phyloP scores from a whole-genome alignment of 352 stramenopile species.

The Phytopythium sindhum region DNA sequence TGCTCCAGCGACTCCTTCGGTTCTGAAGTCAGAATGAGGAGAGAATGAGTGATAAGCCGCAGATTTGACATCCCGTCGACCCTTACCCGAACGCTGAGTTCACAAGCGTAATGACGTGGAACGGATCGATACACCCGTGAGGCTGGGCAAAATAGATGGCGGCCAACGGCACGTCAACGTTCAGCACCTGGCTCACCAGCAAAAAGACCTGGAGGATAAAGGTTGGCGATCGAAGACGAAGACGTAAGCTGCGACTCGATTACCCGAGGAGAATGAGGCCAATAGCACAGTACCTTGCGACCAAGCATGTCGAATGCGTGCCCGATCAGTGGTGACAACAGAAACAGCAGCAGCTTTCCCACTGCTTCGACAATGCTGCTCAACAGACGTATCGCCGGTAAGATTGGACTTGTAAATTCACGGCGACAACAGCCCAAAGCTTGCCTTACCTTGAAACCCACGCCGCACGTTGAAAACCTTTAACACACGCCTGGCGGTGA shows the following conservation, averaged over 20 bases:
- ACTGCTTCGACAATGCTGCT: conserved; percentile 54
- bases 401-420: not conserved
- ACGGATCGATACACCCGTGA: conserved; percentile 51
- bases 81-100: conserved; percentile 51
- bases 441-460: conserved; percentile 77
- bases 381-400: not conserved
- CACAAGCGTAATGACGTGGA: conserved; percentile 50
- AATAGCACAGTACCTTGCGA: conserved; percentile 45
- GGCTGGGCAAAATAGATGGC: conserved; percentile 63
- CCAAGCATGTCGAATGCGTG: conserved; percentile 71
- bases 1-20: conserved; percentile 47
- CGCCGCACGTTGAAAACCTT: conserved; percentile 57
- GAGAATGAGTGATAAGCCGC: not conserved
- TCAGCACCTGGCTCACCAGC: conserved; percentile 51
- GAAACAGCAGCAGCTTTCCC: conserved; percentile 53
- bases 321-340: conserved; percentile 64
- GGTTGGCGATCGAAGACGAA: too few species aligned
- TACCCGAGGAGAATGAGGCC: too few species aligned
- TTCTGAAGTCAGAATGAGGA: conserved; percentile 16
- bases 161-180: conserved; percentile 51
- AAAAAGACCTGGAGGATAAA: conserved; percentile 44
- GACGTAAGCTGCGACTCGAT: not conserved
- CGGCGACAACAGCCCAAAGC: not conserved
- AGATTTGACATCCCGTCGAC: not conserved
- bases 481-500: not conserved